Base-by-base conservation (phyloP, 345 rosid genomes). In the Cardamine resedifolia region DNA sequence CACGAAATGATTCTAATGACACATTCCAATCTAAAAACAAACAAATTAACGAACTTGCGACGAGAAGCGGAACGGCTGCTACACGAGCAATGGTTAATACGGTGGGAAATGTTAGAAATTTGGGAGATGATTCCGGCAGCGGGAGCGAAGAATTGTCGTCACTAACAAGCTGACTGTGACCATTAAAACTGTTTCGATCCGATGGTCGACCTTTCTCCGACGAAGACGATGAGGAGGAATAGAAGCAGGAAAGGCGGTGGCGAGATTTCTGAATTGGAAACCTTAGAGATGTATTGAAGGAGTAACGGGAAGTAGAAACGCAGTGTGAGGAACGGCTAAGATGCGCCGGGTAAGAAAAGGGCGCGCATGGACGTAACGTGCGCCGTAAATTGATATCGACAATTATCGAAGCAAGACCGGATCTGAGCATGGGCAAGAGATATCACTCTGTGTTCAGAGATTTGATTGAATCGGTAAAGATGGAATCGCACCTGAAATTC, bases 71-170 rank as follows among this genome's bases (percentile, higher is more conserved):
- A 61, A 96, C 94, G 26, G 97, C 92, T 30, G 88, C 91, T 14
- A 96, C 97, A 21, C 99, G 99, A 11, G 85, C 97, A 38, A 96
- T 87, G 44, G 99, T 96, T 79, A 92, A 81, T 26, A 92, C 58
- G 19, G 98, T 96, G 6, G 99, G 99, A 67, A 96, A 74, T 4
- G 97, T 96, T 45, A 96, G 91, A 31, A 96, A 70, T 77, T 88
- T 87, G 26, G 85, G 50, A 71, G 71, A 72, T 14, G 74, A 51
- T 28, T 79, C 79, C 1, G 79, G 61, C 61, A n/a, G 26, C 60
- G n/a, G n/a, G n/a, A 83, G 86, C 53, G 50, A 27, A 44, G 64
- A 73, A 56, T 47, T 60, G 0, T 77, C 48, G 23, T 48, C 59
- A 28, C 28, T 47, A 11, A 55, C 52, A 19, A 43, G 41, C 19